Percentiles rank a stretch among this genome's conserved stretches.
Evolutionary conservation across 495 filamentous ascomycete genomes (phyloP).

Genomic region (Trichoderma reesei): DNA sequence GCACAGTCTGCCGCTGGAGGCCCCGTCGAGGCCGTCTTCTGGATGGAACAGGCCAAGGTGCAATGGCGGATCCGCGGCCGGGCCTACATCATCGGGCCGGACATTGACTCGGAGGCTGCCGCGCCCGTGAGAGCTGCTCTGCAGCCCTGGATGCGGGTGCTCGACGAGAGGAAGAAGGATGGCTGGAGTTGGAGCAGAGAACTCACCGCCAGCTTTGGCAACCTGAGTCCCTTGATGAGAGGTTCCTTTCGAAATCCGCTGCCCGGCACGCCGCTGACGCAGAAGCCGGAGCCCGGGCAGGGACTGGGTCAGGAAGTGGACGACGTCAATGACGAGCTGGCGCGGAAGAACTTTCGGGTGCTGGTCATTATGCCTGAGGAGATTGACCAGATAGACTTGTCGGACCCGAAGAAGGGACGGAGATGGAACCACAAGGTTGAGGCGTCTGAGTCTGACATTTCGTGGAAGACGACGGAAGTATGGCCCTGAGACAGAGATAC

Average conservation of each 20-base stretch:
- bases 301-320: constrained; percentile 57
- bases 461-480: constrained; percentile 68
- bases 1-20: constrained; percentile 37
- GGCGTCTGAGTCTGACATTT: constrained; percentile 23
- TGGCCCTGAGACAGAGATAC: constrained; percentile 74
- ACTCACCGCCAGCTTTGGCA: constrained; percentile 79
- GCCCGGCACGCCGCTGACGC: constrained; percentile 52
- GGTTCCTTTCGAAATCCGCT: constrained; percentile 71
- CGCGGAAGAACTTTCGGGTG: constrained; percentile 73
- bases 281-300: constrained; percentile 35
- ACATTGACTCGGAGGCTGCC: constrained; percentile 42
- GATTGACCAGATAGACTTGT: constrained; percentile 68
- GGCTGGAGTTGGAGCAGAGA: constrained; percentile 64
- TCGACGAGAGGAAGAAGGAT: constrained; percentile 16
- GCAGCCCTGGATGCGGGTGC: constrained; percentile 37
- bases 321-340: constrained; percentile 57
- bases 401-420: constrained; percentile 49
- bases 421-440: constrained; percentile 58
- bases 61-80: constrained; percentile 80
- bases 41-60: constrained; percentile 55
- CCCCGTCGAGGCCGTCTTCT: constrained; percentile 73
- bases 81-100: constrained; percentile 56
- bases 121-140: constrained; percentile 35
- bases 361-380: constrained; percentile 72
- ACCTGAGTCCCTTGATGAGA: constrained; percentile 65